phyloP scores from a whole-genome alignment of 345 rosid genomes.

The Salix purpurea region DNA sequence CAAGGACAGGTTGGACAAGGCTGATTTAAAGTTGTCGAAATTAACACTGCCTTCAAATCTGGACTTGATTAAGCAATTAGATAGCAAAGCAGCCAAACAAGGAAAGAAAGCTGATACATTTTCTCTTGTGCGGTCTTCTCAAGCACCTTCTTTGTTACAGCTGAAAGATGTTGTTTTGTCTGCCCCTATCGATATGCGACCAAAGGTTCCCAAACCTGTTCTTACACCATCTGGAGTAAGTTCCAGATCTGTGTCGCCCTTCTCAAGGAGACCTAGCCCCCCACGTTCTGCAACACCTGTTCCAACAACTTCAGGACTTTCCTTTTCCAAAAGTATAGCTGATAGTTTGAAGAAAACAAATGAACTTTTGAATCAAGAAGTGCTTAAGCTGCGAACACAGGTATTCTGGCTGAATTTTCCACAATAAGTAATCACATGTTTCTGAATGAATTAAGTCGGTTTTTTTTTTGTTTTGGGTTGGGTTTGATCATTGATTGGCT shows the following conservation, averaged over 20 bases:
- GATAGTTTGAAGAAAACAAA: slow-evolving; percentile 95
- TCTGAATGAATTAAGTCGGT: not conserved
- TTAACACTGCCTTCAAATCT: slow-evolving; percentile 63
- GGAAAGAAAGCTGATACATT: slow-evolving; percentile 73
- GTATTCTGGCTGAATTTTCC: slow-evolving; percentile 32
- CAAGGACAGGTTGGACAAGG: slow-evolving; percentile 80
- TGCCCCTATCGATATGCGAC: slow-evolving; percentile 55
- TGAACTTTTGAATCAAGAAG: slow-evolving; percentile 87
- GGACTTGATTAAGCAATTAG: slow-evolving; percentile 91
- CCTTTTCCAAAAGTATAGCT: slow-evolving; percentile 64
- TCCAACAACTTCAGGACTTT: slow-evolving; percentile 75
- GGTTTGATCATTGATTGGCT: not conserved
- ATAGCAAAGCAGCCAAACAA: slow-evolving; percentile 88
- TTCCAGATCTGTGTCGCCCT: slow-evolving; percentile 95
- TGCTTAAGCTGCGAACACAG: slow-evolving; percentile 81
- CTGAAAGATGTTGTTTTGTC: slow-evolving; percentile 73
- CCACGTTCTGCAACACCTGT: slow-evolving; percentile 94
- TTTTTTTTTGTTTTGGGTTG: not conserved
- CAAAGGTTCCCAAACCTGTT: slow-evolving; percentile 62
- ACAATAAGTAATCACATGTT: not conserved
- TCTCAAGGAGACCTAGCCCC: slow-evolving; percentile 91
- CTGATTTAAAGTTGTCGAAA: slow-evolving; percentile 74
- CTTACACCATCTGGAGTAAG: slow-evolving; percentile 69
- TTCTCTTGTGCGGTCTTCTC: slow-evolving; percentile 66
- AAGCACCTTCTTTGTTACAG: slow-evolving; percentile 75